Base-by-base conservation (phyloP, 2,329 filamentous ascomycete genomes). In the Fusarium penzigii region DNA sequence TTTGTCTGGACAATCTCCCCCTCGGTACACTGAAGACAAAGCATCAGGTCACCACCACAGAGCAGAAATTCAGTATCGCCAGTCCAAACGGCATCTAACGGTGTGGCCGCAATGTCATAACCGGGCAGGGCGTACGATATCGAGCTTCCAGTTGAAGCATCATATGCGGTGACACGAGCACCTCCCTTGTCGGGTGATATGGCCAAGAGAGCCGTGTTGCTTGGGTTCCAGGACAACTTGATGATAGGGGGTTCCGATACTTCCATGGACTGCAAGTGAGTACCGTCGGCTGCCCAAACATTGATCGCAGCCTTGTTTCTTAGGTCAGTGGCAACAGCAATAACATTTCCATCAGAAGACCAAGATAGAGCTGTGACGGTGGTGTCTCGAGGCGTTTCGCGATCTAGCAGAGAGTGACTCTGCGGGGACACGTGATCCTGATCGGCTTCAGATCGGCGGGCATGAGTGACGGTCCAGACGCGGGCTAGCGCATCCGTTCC, bases 401-500 rank as follows among this genome's bases (percentile, higher is more conserved):
- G 77, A 55, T 84, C 79, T 43, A 84, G 69, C 46, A 87, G 72
- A 56, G 68, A 63, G 43, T 68, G 69, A 40, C 65, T 67, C 51
- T 62, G 58, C 39, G 66, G 68, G 55, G 71, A 68, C 70, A 73
- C 74, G 71, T 72, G 71, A 72, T 77, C 73, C 49, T 67, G 64
- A 47, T 68, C 68, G 41, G 68, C 63, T 46, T 73, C 72, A 55
- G 75, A 65, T 61, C 74, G 73, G 63, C 77, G 72, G 67, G 75
- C 75, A 78, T 79, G 80, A 69, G 80, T 79, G 62, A 87, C 71
- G 57, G 81, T 85, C 84, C 84, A 87, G 73, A 87, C 78, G 59
- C 84, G 83, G 77, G 84, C 84, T 82, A 87, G 82, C 73, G 84
- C 82, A 77, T 87, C 84, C 70, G 83, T 86, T 65, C 84, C 84